Base-by-base conservation (phyloP, 2,329 filamentous ascomycete species). In the Didymella sp. region DNA sequence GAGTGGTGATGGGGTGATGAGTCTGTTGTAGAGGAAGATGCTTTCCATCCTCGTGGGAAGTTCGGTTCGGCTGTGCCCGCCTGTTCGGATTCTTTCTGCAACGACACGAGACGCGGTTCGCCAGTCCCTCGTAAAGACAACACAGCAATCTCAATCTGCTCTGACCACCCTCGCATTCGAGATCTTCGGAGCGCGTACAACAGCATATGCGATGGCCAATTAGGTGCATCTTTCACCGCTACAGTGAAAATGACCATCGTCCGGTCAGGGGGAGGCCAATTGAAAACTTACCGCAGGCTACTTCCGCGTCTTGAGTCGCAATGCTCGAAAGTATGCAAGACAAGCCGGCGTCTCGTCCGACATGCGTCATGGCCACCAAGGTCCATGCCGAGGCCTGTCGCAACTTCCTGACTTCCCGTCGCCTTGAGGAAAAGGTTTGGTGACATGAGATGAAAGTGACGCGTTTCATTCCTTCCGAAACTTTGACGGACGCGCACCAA, bases 151-250 rank as follows among this genome's bases (percentile, higher is more conserved):
- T 53, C 40, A 40, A 48, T 51, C 48, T 45, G 41, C 57, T 61
- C 56, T 60, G 44, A 51, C 43, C 59, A 35, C 48, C 41, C 28
- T 48, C 35, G 38, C 30, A 33, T 44, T 56, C 13, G 51, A 52
- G 33, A 40, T 59, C 53, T 49, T 61, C 38, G 52, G 51, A 57
- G 51, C 52, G 44, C 30, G 30, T 25, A 56, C 25, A 54, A 57
- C 56, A 50, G 48, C 56, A 33, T 44, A 31, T 48, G 57, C 41
- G 40, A 48, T 51, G 57, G 41, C 71, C 69, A 73, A 71, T 73
- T 49, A 56, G 17, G 21, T 52, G 57, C 31, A 59, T 48, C 62
- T 67, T 51, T 57, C 72, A 74, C 72, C 71, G 72, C 72, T 64
- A 66, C 61, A 54, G 62, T 44, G 53, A 62, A 54, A 55, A 56